Evolutionary conservation across 345 rosid genomes (phyloP).

Genomic region (Cardamine chenopodiifolia): DNA sequence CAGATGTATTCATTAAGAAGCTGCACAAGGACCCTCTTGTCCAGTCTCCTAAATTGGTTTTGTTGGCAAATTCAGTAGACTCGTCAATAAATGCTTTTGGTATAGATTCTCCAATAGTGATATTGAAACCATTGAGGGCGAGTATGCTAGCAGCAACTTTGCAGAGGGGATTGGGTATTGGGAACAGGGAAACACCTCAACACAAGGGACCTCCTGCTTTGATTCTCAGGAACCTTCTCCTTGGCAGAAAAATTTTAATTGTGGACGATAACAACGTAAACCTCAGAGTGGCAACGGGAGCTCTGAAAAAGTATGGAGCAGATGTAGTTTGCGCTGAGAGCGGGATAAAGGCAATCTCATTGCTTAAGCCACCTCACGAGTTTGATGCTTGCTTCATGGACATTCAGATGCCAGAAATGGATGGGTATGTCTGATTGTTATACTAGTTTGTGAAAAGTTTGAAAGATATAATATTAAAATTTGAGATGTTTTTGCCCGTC

Average conservation of each 20-base stretch:
- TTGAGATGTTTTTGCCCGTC: background rate
- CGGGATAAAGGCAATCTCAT: conserved; percentile 62
- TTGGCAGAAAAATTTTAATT: conserved; percentile 72
- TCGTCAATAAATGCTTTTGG: conserved; percentile 17
- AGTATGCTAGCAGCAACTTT: conserved; percentile 84
- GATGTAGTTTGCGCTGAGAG: conserved; percentile 75
- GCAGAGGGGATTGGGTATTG: conserved; percentile 72
- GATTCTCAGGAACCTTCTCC: conserved; percentile 67
- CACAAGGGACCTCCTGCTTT: conserved; percentile 62
- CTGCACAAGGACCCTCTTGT: conserved; percentile 44
- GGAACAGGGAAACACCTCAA: conserved; percentile 57
- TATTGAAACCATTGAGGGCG: conserved; percentile 84
- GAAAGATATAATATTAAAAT: background rate
- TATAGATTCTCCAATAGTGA: conserved; percentile 48
- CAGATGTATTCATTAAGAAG: conserved; percentile 48
- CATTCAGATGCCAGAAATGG: conserved; percentile 98
- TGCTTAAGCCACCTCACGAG: conserved; percentile 73
- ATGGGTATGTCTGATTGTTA: conserved; percentile 65
- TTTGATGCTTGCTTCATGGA: conserved; percentile 99
- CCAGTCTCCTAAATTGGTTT: conserved; percentile 55
- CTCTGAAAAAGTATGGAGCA: conserved; percentile 90
- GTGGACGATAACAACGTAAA: conserved; percentile 90
- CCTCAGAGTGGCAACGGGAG: conserved; percentile 89
- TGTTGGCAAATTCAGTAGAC: conserved; percentile 60
- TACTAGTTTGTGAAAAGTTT: background rate